phyloP scores from a whole-genome alignment of 2,329 filamentous ascomycete genomes.

The Geosmithia flava region DNA sequence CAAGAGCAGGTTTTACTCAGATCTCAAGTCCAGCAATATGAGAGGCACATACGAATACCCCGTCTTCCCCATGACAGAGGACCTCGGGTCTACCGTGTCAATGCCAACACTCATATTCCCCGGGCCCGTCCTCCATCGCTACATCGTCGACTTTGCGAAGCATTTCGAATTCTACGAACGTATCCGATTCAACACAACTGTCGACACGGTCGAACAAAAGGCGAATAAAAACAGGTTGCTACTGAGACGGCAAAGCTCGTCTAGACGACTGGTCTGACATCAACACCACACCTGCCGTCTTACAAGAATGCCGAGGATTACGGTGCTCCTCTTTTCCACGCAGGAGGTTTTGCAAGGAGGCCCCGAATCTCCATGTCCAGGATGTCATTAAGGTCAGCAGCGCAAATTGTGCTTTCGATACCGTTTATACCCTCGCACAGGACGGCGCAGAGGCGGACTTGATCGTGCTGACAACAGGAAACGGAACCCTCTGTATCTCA shows the following conservation, averaged over 20 bases:
- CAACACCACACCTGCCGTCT: slow-evolving; percentile 22
- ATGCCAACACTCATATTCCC: slow-evolving; percentile 9
- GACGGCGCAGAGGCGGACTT: slow-evolving; percentile 34
- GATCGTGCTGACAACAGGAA: slow-evolving; percentile 36
- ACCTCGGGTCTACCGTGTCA: slow-evolving; percentile 27
- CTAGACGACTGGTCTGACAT: slow-evolving; percentile 35
- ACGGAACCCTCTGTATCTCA: slow-evolving; percentile 42
- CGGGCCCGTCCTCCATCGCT: slow-evolving; percentile 30
- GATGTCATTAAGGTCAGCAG: slow-evolving; percentile 34
- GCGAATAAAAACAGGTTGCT: slow-evolving; percentile 12
- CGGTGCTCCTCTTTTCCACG: slow-evolving; percentile 26
- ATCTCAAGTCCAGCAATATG: slow-evolving; percentile 63
- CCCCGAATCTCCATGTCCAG: slow-evolving; percentile 14
- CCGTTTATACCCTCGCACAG: slow-evolving; percentile 39
- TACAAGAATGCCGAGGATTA: slow-evolving; percentile 23
- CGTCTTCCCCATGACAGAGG: slow-evolving; percentile 56
- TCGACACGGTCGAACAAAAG: slow-evolving; percentile 20
- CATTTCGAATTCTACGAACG: slow-evolving; percentile 28
- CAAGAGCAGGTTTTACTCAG: slow-evolving; percentile 52
- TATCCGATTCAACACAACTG: slow-evolving; percentile 23
- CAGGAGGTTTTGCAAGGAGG: slow-evolving; percentile 17
- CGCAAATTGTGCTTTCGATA: slow-evolving; percentile 46
- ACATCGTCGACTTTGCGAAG: slow-evolving; percentile 26
- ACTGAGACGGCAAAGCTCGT: slow-evolving; percentile 25
- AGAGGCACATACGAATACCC: slow-evolving; percentile 61